Conservation (phyloP, 371 early-diverging fungal species). For the Haplosporangium sp. region DNA sequence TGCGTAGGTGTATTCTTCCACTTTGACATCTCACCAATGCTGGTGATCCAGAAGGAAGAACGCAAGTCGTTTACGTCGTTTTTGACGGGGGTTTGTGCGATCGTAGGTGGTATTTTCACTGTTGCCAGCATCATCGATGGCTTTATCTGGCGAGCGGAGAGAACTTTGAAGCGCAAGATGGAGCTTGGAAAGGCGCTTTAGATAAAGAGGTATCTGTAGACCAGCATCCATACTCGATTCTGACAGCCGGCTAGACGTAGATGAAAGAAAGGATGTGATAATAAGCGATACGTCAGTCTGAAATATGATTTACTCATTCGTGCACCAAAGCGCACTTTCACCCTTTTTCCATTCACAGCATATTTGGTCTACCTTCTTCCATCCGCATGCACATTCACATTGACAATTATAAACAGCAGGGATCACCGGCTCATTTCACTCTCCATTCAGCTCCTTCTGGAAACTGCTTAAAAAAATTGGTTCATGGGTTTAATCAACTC, state of each 20-base stretch:
- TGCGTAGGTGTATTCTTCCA: constrained; percentile 88
- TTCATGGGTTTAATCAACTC: constrained; percentile 31
- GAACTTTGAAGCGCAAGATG: constrained; percentile 80
- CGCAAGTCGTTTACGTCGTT: constrained; percentile 88
- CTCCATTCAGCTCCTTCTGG: background rate
- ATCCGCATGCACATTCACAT: too few relatives aligned
- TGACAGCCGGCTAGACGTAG: too few relatives aligned
- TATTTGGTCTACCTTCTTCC: too few relatives aligned
- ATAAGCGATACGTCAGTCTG: background rate
- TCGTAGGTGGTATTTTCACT: constrained; percentile 95
- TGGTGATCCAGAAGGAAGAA: constrained; percentile 87
- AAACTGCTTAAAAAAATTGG: background rate
- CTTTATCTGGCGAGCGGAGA: constrained; percentile 89
- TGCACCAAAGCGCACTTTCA: background rate
- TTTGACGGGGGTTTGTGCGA: constrained; percentile 91
- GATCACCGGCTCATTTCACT: background rate
- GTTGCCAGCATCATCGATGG: constrained; percentile 94
- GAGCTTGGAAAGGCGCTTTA: constrained; percentile 84
- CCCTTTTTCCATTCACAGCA: background rate
- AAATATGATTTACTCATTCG: too few relatives aligned
- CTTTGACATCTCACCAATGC: constrained; percentile 97
- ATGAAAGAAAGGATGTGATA: background rate
- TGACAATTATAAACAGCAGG: background rate
- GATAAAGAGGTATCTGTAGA: background rate
- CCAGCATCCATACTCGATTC: too few relatives aligned